phyloP scores from a whole-genome alignment of 768 basidiomycete genomes.

The Lentinula sp. region DNA sequence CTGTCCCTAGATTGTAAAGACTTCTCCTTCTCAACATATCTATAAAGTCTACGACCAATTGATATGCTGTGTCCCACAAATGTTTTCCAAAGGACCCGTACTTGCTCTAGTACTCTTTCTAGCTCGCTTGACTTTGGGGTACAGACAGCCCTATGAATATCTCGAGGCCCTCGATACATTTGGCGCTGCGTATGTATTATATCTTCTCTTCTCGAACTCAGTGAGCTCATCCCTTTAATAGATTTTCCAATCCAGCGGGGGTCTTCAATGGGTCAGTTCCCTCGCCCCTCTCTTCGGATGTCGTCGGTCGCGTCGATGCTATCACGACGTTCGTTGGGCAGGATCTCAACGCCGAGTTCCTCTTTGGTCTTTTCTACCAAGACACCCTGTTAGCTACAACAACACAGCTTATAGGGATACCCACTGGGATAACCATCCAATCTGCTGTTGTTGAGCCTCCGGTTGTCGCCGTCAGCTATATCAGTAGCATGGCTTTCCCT shows the following conservation, averaged over 20 bases:
- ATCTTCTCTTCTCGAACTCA: neutral
- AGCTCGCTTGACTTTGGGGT: neutral
- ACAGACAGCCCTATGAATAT: neutral
- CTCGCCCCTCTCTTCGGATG: neutral
- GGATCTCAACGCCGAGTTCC: conserved; percentile 5
- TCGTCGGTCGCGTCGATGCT: neutral
- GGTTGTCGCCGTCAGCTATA: neutral
- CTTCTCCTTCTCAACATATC: neutral
- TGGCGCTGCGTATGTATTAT: neutral
- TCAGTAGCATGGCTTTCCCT: neutral
- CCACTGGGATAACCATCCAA: neutral
- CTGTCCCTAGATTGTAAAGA: neutral
- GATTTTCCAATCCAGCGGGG: neutral
- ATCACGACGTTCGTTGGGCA: conserved; percentile 2
- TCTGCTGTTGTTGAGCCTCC: conserved; percentile 5
- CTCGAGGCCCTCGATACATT: neutral
- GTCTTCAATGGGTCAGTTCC: neutral
- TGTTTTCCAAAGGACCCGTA: neutral
- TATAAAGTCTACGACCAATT: neutral
- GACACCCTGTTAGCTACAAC: neutral
- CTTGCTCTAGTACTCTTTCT: neutral
- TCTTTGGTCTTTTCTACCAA: conserved; percentile 1
- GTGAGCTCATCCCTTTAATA: neutral
- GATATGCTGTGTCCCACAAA: neutral
- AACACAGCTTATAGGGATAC: conserved; percentile 5